Conservation (phyloP, 23 red algal genomes). For the Agarophyton chilense region DNA sequence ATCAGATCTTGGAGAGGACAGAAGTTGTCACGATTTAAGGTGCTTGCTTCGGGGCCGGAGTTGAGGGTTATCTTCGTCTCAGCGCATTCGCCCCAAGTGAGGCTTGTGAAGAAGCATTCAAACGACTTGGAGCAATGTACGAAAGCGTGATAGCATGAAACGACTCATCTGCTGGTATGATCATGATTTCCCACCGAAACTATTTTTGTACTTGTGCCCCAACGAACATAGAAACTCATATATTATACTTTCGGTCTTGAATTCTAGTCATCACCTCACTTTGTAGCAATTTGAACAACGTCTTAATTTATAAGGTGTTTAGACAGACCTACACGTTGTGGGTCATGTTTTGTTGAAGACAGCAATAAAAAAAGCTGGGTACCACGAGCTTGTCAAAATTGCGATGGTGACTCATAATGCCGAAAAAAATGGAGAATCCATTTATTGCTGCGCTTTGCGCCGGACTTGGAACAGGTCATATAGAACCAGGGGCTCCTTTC, state of each 20-base stretch:
- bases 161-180: background rate
- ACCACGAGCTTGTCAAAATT: constrained; percentile 77
- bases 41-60: constrained; percentile 92
- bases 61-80: constrained; percentile 89
- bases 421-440: constrained; percentile 91
- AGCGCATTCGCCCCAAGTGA: constrained; percentile 90
- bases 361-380: constrained; percentile 85
- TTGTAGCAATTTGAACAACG: constrained; percentile 89
- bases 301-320: constrained; percentile 86
- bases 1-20: constrained; percentile 85
- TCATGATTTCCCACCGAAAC: background rate
- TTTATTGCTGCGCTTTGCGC: constrained; percentile 95
- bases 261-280: background rate
- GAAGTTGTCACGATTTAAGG: constrained; percentile 97
- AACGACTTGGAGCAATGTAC: constrained; percentile 75
- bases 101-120: constrained; percentile 80
- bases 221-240: too few species aligned
- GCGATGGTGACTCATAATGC: constrained; percentile 93
- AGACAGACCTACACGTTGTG: constrained; percentile 89
- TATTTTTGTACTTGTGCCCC: too few species aligned
- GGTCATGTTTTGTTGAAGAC: constrained; percentile 82
- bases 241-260: background rate
- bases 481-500: constrained; percentile 94
- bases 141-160: constrained; percentile 25
- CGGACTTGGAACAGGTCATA: constrained; percentile 89